A percentile compares a stretch with the other conserved stretches of the same genome.
These are phyloP conservation scores for Trichosporon coremiiforme DNA, from an alignment of 1,284 basidiomycete species.

Conservation along the genomic window DNA sequence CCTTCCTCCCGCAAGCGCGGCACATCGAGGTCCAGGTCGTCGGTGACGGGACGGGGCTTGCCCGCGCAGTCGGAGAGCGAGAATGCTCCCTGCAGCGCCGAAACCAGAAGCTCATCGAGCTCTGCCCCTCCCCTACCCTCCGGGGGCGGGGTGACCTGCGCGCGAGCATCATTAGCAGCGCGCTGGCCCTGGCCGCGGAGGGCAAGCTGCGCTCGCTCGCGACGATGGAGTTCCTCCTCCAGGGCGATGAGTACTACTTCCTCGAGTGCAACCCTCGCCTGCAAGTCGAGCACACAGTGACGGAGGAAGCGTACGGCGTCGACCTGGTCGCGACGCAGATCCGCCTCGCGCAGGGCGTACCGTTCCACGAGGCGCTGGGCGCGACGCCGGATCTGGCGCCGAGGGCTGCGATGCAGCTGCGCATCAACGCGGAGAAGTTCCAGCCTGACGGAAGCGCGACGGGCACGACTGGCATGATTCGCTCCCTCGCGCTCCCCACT, in stretches of 20 bases:
- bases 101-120: conserved; percentile 33
- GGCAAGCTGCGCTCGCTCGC: conserved; percentile 31
- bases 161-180: conserved; percentile 24
- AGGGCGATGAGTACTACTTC: conserved; percentile 27
- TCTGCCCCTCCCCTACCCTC: conserved; percentile 30
- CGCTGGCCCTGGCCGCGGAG: conserved; percentile 22
- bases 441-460: conserved; percentile 26
- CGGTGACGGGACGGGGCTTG: conserved; percentile 28
- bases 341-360: conserved; percentile 26
- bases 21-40: conserved; percentile 86
- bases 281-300: conserved; percentile 34
- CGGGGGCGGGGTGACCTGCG: conserved; percentile 22
- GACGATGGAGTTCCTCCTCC: conserved; percentile 34
- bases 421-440: conserved; percentile 32
- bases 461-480: conserved; percentile 26
- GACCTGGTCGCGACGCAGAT: conserved; percentile 33
- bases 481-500: conserved; percentile 19
- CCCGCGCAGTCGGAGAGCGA: conserved; percentile 29
- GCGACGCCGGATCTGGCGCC: conserved; percentile 18
- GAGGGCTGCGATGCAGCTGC: conserved; percentile 30
- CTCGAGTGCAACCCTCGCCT: conserved; percentile 34
- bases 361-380: conserved; percentile 22
- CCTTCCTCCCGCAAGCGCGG: conserved; percentile 78
- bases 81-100: conserved; percentile 32
- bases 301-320: conserved; percentile 32